These are phyloP conservation scores for Parastagonospora nodorum DNA, from an alignment of 2,329 filamentous ascomycete species.

Conservation along the genomic window DNA sequence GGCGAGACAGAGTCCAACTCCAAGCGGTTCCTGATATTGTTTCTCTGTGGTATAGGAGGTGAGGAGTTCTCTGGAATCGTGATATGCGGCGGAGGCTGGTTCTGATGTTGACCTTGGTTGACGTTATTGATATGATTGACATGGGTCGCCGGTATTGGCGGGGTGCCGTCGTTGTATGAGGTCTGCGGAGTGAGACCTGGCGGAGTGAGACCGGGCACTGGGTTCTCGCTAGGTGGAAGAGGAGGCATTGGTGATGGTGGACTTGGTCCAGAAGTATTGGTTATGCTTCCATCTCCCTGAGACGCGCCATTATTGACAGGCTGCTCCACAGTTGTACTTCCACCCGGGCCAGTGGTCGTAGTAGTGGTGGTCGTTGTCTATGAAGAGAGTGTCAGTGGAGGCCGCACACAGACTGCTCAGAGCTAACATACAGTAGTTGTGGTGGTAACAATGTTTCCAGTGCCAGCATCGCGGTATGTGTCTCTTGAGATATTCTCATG, in stretches of 20 bases:
- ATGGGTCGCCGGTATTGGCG: slow-evolving; percentile 7
- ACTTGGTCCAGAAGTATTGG: slow-evolving; percentile 40
- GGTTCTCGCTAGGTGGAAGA: slow-evolving; percentile 16
- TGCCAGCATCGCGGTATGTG: slow-evolving; percentile 36
- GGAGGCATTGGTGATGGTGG: slow-evolving; percentile 37
- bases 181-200: slow-evolving; percentile 16
- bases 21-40: slow-evolving; percentile 42
- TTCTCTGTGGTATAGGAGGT: slow-evolving; percentile 42
- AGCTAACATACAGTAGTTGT: slow-evolving; percentile 31
- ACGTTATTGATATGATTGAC: slow-evolving; percentile 2
- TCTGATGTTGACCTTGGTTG: neutral
- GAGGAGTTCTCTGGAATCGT: slow-evolving; percentile 20
- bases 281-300: slow-evolving; percentile 24
- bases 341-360: slow-evolving; percentile 42
- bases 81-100: neutral
- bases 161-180: slow-evolving; percentile 6
- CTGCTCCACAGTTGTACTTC: slow-evolving; percentile 39
- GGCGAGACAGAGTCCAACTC: slow-evolving; percentile 42
- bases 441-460: slow-evolving; percentile 42
- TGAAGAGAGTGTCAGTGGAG: neutral
- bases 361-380: slow-evolving; percentile 43
- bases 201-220: slow-evolving; percentile 16
- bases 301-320: slow-evolving; percentile 24
- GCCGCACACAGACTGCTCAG: neutral
- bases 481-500: slow-evolving; percentile 36